phyloP scores from a whole-genome alignment of 208 protist species.

The Acanthamoeba castellanii region DNA sequence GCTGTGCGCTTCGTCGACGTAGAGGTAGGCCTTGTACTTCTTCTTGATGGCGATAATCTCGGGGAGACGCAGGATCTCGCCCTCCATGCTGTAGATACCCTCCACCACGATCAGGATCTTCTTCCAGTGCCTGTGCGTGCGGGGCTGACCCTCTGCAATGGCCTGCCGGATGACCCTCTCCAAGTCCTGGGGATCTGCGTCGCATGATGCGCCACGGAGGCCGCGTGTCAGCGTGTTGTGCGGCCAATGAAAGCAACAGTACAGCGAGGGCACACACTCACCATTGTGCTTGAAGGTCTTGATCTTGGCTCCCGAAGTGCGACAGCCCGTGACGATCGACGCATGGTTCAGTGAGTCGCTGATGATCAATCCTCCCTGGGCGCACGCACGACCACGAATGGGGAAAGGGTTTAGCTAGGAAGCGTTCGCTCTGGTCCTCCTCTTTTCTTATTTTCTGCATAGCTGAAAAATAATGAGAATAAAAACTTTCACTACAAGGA shows the following conservation, averaged over 20 bases:
- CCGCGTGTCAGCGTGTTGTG: neutral
- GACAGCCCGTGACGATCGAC: slow-evolving; percentile 88
- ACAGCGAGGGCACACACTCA: neutral
- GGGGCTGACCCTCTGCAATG: slow-evolving; percentile 93
- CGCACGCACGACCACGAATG: neutral
- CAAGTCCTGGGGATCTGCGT: slow-evolving; percentile 83
- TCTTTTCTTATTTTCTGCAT: neutral
- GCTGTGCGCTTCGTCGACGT: slow-evolving; percentile 93
- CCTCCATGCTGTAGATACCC: slow-evolving; percentile 92
- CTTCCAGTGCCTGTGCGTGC: slow-evolving; percentile 89
- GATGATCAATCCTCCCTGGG: slow-evolving; percentile 86
- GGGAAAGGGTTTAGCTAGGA: neutral
- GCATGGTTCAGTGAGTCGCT: slow-evolving; percentile 90
- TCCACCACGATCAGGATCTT: slow-evolving; percentile 90
- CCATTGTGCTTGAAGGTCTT: slow-evolving; percentile 90
- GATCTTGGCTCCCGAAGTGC: slow-evolving; percentile 87
- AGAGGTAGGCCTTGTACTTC: slow-evolving; percentile 91
- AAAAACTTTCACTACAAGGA: too few species aligned
- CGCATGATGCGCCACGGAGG: neutral
- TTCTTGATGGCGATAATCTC: slow-evolving; percentile 91
- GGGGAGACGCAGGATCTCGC: slow-evolving; percentile 84
- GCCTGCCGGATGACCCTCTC: slow-evolving; percentile 90
- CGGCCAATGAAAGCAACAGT: too few species aligned
- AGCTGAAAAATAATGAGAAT: too few species aligned
- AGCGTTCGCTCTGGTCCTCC: neutral